Conservation (phyloP, 2,329 filamentous ascomycete species). For the Aspergillus floridensis region DNA sequence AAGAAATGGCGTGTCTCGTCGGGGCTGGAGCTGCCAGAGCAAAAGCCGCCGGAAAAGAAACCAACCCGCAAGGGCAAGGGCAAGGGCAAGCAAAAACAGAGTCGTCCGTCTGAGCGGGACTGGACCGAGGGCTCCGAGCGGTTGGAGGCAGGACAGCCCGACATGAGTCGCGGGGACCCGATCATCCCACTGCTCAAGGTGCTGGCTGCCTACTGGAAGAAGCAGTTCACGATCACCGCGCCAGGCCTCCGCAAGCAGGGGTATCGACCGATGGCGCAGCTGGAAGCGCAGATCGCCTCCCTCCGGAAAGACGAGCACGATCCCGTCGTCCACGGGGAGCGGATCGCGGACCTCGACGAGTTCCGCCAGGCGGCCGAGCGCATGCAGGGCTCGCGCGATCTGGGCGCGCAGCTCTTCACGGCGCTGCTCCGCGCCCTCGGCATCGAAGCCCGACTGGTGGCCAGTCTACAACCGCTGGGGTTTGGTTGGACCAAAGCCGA, state of each 20-base stretch:
- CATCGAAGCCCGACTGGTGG: constrained; percentile 78
- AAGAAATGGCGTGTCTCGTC: constrained; percentile 70
- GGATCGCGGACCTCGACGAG: constrained; percentile 62
- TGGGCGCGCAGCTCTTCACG: constrained; percentile 86
- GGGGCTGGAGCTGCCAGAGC: constrained; percentile 54
- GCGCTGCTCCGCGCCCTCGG: constrained; percentile 77
- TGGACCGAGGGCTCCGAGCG: constrained; percentile 70
- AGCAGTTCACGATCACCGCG: constrained; percentile 71
- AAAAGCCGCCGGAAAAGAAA: constrained; percentile 39
- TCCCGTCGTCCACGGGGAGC: constrained; percentile 69
- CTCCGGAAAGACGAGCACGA: constrained; percentile 65
- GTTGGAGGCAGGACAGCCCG: constrained; percentile 66
- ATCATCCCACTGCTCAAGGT: constrained; percentile 71
- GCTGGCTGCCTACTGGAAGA: constrained; percentile 84
- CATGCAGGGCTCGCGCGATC: constrained; percentile 79
- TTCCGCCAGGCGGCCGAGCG: constrained; percentile 67
- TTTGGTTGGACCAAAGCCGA: constrained; percentile 90
- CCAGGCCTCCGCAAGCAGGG: constrained; percentile 85
- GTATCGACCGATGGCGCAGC: constrained; percentile 73
- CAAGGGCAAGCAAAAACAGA: constrained; percentile 35
- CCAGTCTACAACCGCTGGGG: constrained; percentile 79
- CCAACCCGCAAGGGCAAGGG: constrained; percentile 34
- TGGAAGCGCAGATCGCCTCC: constrained; percentile 71
- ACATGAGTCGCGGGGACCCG: constrained; percentile 81
- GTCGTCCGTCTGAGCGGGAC: constrained; percentile 53